Base-by-base conservation (phyloP, 2,329 filamentous ascomycete species). In the Neofusicoccum parvum region DNA sequence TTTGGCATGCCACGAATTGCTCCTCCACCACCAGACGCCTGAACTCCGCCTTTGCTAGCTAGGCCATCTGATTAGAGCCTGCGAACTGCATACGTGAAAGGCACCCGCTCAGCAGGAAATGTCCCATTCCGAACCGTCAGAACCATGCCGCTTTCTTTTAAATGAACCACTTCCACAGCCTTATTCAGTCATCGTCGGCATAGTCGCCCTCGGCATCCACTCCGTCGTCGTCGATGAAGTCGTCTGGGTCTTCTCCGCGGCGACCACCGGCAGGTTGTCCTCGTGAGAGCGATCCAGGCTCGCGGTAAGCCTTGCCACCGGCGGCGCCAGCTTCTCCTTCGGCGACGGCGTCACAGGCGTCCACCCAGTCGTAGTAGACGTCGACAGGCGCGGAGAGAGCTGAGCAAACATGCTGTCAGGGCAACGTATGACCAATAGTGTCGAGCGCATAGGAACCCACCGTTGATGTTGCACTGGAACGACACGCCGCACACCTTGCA, bases 361-460 rank as follows among this genome's bases (percentile, higher is more conserved):
- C 95, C 69, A 99, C 92, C 95, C 95, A 99, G 78, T 98, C 95
- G 39, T 92, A 92, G 75, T 99, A 99, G 7, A 99, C 94, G 76
- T 99, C 95, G 53, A 99, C 93, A 0, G 92, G 87, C 14, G 91
- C 92, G 32, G 92, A 96, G 32, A 98, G 88, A 78, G 96, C 92
- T 96, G 68, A 20, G 51, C 15, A 14, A n/a, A 46, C 20, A 51
- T 14, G 6, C 6, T 15, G 20, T 65, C 27, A 59, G 23, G 9
- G n/a, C 5, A 32, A 36, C 23, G 27, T 17, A 32, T 41, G 17
- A 48, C 12, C 12, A 15, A 11, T 32, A 3, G 12, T 20, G 7
- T 1, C 11, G 11, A 48, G 32, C 7, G 20, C 14, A 37, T 17
- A 17, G 6, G 12, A 20, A 39, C 88, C 72, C 81, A 96, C 94